These are phyloP conservation scores for Cytospora paraplurivora DNA, from an alignment of 2,329 filamentous ascomycete genomes.

Conservation along the genomic window DNA sequence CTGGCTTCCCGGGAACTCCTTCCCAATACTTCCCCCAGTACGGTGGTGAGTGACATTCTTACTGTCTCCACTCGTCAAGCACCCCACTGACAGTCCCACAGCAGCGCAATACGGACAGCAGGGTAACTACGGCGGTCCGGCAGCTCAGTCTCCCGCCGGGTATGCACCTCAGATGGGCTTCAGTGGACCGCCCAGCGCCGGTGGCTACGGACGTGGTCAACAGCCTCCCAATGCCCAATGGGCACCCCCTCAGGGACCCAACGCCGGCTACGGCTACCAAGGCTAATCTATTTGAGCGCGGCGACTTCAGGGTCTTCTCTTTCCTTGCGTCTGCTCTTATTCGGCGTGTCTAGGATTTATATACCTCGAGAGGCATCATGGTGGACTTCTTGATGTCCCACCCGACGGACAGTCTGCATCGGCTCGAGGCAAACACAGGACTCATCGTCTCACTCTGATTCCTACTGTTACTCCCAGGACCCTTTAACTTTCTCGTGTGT, in stretches of 20 bases:
- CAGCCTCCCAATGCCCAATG: conserved; percentile 59
- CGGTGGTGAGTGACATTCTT: conserved; percentile 60
- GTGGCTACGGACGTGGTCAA: conserved; percentile 80
- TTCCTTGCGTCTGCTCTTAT: background rate
- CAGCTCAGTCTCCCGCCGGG: conserved; percentile 62
- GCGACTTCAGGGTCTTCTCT: background rate
- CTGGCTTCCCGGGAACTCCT: conserved; percentile 76
- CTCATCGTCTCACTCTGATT: too few species aligned
- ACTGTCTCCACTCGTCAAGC: conserved; percentile 36
- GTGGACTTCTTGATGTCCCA: background rate
- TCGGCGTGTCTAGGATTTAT: background rate
- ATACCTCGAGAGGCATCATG: background rate
- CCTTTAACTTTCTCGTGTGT: conserved; percentile 8
- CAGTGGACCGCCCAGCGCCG: conserved; percentile 72
- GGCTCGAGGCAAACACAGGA: too few species aligned
- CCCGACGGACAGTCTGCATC: too few species aligned
- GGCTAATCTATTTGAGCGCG: conserved; percentile 45
- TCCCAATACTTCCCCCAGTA: conserved; percentile 92
- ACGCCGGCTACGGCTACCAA: conserved; percentile 67
- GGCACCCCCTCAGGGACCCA: conserved; percentile 53
- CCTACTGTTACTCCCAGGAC: background rate
- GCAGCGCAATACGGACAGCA: conserved; percentile 64
- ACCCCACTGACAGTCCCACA: conserved; percentile 57
- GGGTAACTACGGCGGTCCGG: conserved; percentile 62
- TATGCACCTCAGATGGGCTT: conserved; percentile 73